A percentile compares a stretch with the other conserved stretches of the same genome.
Evolutionary conservation across 352 stramenopile genomes (phyloP).

Genomic region (Phytophthora cajani): DNA sequence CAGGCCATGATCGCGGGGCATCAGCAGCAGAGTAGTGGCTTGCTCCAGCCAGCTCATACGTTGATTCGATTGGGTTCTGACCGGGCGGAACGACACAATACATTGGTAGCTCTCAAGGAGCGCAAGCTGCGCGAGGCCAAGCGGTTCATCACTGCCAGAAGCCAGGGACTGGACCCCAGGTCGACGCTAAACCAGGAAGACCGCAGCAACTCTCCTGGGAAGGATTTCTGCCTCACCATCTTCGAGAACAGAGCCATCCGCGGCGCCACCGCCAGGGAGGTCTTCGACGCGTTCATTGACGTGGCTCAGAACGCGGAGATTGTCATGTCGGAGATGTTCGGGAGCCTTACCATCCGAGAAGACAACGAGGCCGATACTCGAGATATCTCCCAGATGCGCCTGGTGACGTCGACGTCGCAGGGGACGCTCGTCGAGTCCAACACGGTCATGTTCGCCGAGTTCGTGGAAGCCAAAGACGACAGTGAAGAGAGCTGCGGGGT

Average conservation of each 20-base stretch:
- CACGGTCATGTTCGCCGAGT: constrained; percentile 30
- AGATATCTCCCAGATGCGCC: constrained; percentile 49
- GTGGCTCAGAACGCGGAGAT: constrained; percentile 60
- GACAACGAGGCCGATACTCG: constrained; percentile 47
- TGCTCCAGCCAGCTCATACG: constrained; percentile 19
- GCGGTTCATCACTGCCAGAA: constrained; percentile 41
- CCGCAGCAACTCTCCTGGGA: constrained; percentile 34
- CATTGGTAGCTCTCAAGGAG: constrained; percentile 33
- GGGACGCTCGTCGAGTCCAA: constrained; percentile 32
- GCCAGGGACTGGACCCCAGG: constrained; percentile 25
- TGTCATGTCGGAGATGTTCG: constrained; percentile 57
- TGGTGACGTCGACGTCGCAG: constrained; percentile 40
- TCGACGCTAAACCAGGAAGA: constrained; percentile 34
- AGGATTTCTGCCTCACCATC: constrained; percentile 43
- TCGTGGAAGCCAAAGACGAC: constrained; percentile 14
- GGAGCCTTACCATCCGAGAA: constrained; percentile 57
- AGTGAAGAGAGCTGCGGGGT: constrained; percentile 15
- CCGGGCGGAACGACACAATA: constrained; percentile 30
- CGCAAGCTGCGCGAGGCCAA: constrained; percentile 35
- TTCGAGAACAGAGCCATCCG: constrained; percentile 47
- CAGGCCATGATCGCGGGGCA: constrained; percentile 31
- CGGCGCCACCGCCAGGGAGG: constrained; percentile 24
- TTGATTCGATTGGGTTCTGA: constrained; percentile 34
- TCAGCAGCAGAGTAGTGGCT: constrained; percentile 25
- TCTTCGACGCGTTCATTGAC: constrained; percentile 53